Evolutionary conservation across 495 filamentous ascomycete species (phyloP), one percentile per base, ranked within the genome.

Genomic region (Staphylotrichum tortipilum): DNA sequence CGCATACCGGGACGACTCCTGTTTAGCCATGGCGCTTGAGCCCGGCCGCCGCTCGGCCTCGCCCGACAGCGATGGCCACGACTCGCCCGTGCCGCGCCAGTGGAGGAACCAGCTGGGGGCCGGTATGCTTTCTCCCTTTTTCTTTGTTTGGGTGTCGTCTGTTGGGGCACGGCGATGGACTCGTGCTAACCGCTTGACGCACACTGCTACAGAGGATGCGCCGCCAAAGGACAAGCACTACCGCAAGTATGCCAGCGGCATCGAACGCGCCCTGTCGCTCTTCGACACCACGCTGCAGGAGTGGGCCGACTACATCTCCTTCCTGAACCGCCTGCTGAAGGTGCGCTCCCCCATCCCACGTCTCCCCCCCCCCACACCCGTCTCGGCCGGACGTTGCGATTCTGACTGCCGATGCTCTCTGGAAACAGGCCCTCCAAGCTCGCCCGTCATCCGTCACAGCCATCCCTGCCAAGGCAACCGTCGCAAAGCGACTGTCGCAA

Each of bases 241-340:
- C 61, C 87, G 91, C 52, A 81, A 88, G 57, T 99, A 95, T 82
- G 88, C 88, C 21, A 84, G 84, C 33, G 82, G 80, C 43, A 82
- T 99, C 48, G 89, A 96, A 61, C 77, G 89, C 64, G 87, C 89
- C 33, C 75, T 99, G 54, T 82, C 86, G 23, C 70, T 94, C 23
- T 99, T 96, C 68, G 92, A 99, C 68, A 89, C 84, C 18, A 81
- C 88, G 41, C 73, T 95, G 54, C 88, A 96, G 67, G 92, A 97
- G 80, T 99, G 92, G 92, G 91, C 94, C 29, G 92, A 99, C 65
- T 99, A 99, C 62, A 97, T 99, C 62, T 94, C 91, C 9, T 97
- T 97, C 64, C 74, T 99, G 28, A 89, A 84, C 59, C 83, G 92
- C 29, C 73, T 98, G 21, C 71, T 96, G 45, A 98, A 96, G 81